Evolutionary conservation across 345 rosid genomes (phyloP), one percentile per base, ranked within the genome.

Genomic region (Excoecaria cochinchinensis): DNA sequence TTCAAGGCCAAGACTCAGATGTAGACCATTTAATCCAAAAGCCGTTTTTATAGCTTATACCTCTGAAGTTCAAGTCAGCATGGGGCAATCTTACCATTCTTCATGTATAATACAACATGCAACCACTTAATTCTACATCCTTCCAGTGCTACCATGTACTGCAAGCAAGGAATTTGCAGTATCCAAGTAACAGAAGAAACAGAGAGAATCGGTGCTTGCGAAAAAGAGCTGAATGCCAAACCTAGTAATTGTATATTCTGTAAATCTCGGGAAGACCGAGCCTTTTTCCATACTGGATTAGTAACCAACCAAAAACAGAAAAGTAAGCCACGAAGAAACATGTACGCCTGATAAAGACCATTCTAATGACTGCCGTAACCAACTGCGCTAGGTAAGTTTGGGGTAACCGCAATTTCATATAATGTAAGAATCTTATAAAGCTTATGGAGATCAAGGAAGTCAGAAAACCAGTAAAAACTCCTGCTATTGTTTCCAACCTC

Each of bases 301-400:
- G 83, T 76, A 92, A 79, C 97, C 89, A 90, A 69, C 93, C 85
- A 16, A 84, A 71, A 71, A 87, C 39, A 21, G 87, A 88, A 47
- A 89, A 76, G 86, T 88, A 90, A 9, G 84, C 87, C 64, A 88
- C 71, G 3, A 88, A 79, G 71, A 92, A 88, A 81, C 90, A 89
- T 50, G 76, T 83, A n/a, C 93, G 91, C 82, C 78, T 92, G 57
- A 87, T 69, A 67, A 72, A 65, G 72, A 75, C 57, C 17, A 60
- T 47, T 60, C 72, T 77, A 5, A 64, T 44, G 12, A 16, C 71
- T 67, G 25, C 50, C 55, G 74, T 74, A 47, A 80, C 51, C 68
- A 72, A 53, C 78, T 77, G 74, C 2, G 74, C 74, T 61, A 71
- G 12, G 66, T 58, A 56, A 31, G 81, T 78, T 72, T 47, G 44